A percentile compares a stretch with the other conserved stretches of the same genome.
Conservation (phyloP, 345 rosid genomes). For the Clarkia xantiana region DNA sequence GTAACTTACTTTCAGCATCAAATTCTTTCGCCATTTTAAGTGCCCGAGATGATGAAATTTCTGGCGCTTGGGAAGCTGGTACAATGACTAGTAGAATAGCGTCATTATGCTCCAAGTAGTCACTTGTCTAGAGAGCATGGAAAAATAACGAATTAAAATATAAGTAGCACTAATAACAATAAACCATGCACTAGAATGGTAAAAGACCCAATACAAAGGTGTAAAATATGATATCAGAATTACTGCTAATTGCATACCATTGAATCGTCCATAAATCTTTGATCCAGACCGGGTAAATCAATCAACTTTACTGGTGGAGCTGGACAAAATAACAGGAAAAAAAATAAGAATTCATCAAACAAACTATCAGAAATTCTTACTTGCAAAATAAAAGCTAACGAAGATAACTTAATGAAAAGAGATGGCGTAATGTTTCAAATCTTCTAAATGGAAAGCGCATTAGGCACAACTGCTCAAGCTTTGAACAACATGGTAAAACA, state of each 20-base stretch:
- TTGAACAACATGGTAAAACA: too few relatives aligned
- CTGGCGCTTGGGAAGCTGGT: constrained; percentile 86
- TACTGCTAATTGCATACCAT: constrained; percentile 34
- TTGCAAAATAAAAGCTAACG: not conserved
- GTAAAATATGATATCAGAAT: not conserved
- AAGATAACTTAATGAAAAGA: too few relatives aligned
- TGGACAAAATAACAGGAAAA: constrained; percentile 14
- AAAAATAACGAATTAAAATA: not conserved
- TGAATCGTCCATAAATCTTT: constrained; percentile 77
- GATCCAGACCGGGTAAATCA: constrained; percentile 96
- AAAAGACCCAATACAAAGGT: not conserved
- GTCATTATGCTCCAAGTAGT: constrained; percentile 74
- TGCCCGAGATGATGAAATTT: constrained; percentile 80
- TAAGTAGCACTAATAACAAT: constrained; percentile 7
- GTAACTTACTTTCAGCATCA: constrained; percentile 64
- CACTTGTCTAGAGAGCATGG: constrained; percentile 39
- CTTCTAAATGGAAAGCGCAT: too few relatives aligned
- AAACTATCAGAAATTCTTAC: not conserved
- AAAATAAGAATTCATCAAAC: not conserved
- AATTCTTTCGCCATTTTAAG: constrained; percentile 79
- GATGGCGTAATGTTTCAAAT: too few relatives aligned
- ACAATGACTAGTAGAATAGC: constrained; percentile 73
- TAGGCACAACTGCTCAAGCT: too few relatives aligned
- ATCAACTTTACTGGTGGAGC: constrained; percentile 85
- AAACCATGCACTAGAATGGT: too few relatives aligned